phyloP scores from a whole-genome alignment of 257 asterid species.

The Plantago ovata region DNA sequence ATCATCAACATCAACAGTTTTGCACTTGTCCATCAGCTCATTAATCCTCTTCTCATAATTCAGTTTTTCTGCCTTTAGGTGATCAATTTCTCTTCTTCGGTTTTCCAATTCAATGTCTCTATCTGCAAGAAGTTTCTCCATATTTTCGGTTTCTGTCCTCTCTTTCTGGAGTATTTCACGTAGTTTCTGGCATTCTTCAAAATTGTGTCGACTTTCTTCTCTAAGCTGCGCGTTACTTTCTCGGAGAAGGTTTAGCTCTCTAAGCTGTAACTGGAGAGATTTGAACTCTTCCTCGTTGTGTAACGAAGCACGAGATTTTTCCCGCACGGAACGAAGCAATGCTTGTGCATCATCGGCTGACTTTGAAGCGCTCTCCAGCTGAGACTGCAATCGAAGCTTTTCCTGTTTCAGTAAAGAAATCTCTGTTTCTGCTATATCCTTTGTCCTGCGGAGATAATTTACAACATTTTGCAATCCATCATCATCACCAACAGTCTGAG shows the following conservation, averaged over 20 bases:
- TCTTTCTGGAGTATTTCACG: conserved; percentile 59
- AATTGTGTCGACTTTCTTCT: conserved; percentile 82
- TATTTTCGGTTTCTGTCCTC: conserved; percentile 53
- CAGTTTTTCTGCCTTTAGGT: conserved; percentile 44
- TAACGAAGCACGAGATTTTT: conserved; percentile 51
- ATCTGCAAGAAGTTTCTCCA: conserved; percentile 49
- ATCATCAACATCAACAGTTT: conserved; percentile 62
- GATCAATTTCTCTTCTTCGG: conserved; percentile 49
- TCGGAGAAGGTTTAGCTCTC: conserved; percentile 84
- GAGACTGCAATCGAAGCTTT: conserved; percentile 79
- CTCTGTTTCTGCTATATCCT: conserved; percentile 92
- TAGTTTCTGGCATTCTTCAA: conserved; percentile 88
- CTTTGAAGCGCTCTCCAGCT: conserved; percentile 73
- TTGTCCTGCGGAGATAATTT: conserved; percentile 82
- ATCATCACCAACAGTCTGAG: conserved; percentile 43
- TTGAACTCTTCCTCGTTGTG: conserved; percentile 74
- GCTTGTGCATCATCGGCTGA: conserved; percentile 77
- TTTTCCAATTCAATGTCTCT: conserved; percentile 60
- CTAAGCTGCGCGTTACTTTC: conserved; percentile 93
- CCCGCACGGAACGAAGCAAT: conserved; percentile 55
- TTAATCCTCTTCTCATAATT: conserved; percentile 54
- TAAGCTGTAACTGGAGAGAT: conserved; percentile 75
- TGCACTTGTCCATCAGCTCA: conserved; percentile 67
- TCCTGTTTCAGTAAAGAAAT: conserved; percentile 83
- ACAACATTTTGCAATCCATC: conserved; percentile 77